Base-by-base conservation (phyloP, 768 basidiomycete genomes). In the Mrakia frigida region DNA sequence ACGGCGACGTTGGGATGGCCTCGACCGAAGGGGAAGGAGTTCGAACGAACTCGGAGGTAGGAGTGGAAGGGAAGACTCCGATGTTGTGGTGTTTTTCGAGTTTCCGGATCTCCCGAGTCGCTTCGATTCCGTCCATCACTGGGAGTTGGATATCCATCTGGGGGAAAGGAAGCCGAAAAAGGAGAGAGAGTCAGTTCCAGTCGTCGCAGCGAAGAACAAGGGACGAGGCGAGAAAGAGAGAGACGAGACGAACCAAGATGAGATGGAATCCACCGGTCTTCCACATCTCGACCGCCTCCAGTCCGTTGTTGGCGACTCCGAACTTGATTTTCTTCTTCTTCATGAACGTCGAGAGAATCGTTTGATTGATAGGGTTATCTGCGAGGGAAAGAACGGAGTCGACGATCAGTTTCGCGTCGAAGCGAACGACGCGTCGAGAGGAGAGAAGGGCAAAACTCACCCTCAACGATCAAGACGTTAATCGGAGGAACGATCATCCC, bases 81-180 rank as follows among this genome's bases (percentile, higher is more conserved):
- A 89, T 88, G 67, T 87, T 85, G 70, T 89, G 87, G 52, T 84
- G 78, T 80, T 89, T 90, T 82, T 98, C 96, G 60, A 95, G 83
- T 73, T 89, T 88, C 71, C 97, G 87, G 76, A 99, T 99, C 83
- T 95, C 92, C 80, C 94, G 94, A 5, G 97, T 99, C 10, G 97
- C 97, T 82, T 93, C 89, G 69, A 98, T 97, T 46, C 97, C 97
- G 83, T 96, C 93, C 92, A 97, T 98, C 80, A 98, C 90, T 13
- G 97, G 97, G 89, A 99, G 94, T 84, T 98, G 96, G 73, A 99
- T 98, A 85, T 99, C 97, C 97, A 99, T 99, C 96, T 98, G 79
- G 2, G 39, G 25, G 65, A 25, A 33, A 6, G 39, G 33, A 43
- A 43, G 25, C 35, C 6, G n/a, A 37, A 7, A 70, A 31, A 53